Percentiles rank a stretch among this genome's conserved stretches.
phyloP scores from a whole-genome alignment of 2,329 filamentous ascomycete genomes.

The Zelopaecilomyces penicillatus region DNA sequence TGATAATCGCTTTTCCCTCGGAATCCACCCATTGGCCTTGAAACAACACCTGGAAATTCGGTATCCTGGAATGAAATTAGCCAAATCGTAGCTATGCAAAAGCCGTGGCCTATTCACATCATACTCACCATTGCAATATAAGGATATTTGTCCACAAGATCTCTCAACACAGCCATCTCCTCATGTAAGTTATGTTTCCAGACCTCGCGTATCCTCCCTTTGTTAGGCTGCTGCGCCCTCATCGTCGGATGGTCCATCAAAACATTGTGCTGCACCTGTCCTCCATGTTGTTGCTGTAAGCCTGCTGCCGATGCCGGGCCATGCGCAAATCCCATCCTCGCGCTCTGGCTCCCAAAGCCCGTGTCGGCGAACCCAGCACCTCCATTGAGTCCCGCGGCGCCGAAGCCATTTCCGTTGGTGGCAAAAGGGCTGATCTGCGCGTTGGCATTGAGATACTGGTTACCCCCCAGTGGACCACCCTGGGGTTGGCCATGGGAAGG shows the following conservation, averaged over 20 bases:
- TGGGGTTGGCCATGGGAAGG: conserved; percentile 45
- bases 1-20: conserved; percentile 95
- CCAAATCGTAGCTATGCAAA: neutral
- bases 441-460: conserved; percentile 66
- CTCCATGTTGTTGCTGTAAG: conserved; percentile 49
- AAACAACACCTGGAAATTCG: conserved; percentile 96
- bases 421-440: conserved; percentile 60
- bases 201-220: conserved; percentile 85
- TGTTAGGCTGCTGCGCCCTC: conserved; percentile 52
- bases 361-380: conserved; percentile 55
- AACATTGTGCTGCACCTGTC: conserved; percentile 31
- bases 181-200: conserved; percentile 88
- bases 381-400: conserved; percentile 47
- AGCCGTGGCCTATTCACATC: neutral
- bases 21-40: conserved; percentile 89
- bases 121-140: conserved; percentile 90
- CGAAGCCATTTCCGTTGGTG: conserved; percentile 47
- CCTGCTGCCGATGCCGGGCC: conserved; percentile 41
- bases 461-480: conserved; percentile 48
- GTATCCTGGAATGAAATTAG: conserved; percentile 59
- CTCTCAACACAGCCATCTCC: conserved; percentile 78
- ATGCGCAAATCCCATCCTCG: conserved; percentile 78
- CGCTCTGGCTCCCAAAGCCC: conserved; percentile 77
- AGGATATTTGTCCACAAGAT: conserved; percentile 80
- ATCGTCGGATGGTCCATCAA: conserved; percentile 35